A percentile compares a stretch with the other conserved stretches of the same genome.
These are phyloP conservation scores for Samsoniella hepiali DNA, from an alignment of 2,329 filamentous ascomycete species.

Conservation along the genomic window DNA sequence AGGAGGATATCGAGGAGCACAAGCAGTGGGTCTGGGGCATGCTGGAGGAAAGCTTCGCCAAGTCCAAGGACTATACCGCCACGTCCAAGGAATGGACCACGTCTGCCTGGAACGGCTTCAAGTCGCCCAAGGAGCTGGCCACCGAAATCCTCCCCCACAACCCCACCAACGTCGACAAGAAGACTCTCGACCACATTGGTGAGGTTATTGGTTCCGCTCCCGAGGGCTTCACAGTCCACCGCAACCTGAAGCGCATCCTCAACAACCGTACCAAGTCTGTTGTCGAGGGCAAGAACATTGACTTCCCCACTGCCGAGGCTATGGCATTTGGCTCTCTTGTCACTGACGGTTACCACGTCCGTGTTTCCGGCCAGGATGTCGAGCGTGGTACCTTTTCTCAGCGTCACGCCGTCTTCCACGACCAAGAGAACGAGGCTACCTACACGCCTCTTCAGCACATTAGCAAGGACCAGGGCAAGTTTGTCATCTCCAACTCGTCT, in stretches of 20 bases:
- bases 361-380: constrained; percentile 97
- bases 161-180: constrained; percentile 72
- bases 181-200: constrained; percentile 77
- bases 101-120: constrained; percentile 98
- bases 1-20: constrained; percentile 97
- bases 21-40: constrained; percentile 99
- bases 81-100: constrained; percentile 98
- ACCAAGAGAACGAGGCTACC: constrained; percentile 90
- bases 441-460: constrained; percentile 91
- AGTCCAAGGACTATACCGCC: constrained; percentile 96
- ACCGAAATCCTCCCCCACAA: constrained; percentile 91
- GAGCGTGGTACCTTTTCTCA: constrained; percentile 99
- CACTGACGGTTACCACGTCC: constrained; percentile 91
- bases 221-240: constrained; percentile 84
- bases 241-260: constrained; percentile 96
- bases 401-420: constrained; percentile 93
- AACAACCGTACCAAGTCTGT: constrained; percentile 87
- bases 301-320: constrained; percentile 96
- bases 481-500: constrained; percentile 96
- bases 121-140: constrained; percentile 95
- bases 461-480: constrained; percentile 87
- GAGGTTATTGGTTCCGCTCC: constrained; percentile 74
- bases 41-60: constrained; percentile 95
- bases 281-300: constrained; percentile 86
- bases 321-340: constrained; percentile 91